phyloP scores from a whole-genome alignment of 495 filamentous ascomycete species.

The Xylaria castorea region DNA sequence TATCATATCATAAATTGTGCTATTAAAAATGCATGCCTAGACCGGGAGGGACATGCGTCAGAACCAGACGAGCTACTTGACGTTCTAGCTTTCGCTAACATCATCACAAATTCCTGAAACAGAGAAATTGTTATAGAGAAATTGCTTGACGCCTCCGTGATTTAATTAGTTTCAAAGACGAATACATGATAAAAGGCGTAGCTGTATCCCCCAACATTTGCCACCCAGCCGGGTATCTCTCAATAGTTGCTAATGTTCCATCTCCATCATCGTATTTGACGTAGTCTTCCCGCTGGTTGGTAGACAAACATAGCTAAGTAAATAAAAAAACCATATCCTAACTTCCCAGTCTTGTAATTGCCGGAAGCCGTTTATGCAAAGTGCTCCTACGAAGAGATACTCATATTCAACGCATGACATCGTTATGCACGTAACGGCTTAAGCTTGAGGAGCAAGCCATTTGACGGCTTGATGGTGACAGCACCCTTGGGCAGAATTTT shows the following conservation, averaged over 20 bases:
- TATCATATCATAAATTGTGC: no score
- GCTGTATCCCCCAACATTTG: neutral
- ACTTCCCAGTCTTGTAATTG: neutral
- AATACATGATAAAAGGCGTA: neutral
- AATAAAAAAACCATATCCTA: neutral
- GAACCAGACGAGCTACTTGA: neutral
- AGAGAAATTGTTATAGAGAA: no score
- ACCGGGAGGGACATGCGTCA: neutral
- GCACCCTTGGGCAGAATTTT: constrained; percentile 32
- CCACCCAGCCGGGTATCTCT: neutral
- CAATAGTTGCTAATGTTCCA: neutral
- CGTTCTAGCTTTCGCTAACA: neutral
- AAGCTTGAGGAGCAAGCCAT: constrained; percentile 30
- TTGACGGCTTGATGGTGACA: constrained; percentile 31
- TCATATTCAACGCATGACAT: neutral
- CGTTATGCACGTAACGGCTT: constrained; percentile 9
- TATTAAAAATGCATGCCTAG: neutral
- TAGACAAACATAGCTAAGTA: neutral
- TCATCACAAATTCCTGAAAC: neutral
- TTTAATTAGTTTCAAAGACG: neutral
- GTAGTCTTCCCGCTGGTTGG: neutral
- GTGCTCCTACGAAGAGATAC: neutral
- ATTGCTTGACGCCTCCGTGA: no score
- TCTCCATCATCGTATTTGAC: neutral
- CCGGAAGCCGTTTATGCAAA: neutral